Evolutionary conservation across 1,284 basidiomycete genomes (phyloP).

Genomic region (Tilletia setariae): DNA sequence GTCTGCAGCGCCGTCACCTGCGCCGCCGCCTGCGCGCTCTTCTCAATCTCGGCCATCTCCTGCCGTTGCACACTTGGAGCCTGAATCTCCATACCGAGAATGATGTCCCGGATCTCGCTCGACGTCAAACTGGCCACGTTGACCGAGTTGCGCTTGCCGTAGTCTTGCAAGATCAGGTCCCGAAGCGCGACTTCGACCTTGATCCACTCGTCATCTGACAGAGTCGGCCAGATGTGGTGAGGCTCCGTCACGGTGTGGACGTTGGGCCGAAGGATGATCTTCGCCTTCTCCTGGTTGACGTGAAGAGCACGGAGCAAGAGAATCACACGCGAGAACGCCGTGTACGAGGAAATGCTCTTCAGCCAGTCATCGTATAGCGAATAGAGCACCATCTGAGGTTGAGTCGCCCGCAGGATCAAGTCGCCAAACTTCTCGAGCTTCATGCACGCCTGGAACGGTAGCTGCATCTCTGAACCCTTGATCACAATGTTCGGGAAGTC

Average conservation of each 20-base stretch:
- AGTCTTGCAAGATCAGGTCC: constrained; percentile 67
- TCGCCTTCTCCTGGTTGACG: constrained; percentile 99
- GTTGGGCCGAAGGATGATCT: constrained; percentile 61
- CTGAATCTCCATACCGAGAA: constrained; percentile 76
- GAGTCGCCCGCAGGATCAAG: constrained; percentile 88
- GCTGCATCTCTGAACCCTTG: constrained; percentile 94
- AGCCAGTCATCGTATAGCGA: constrained; percentile 99
- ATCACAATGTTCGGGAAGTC: constrained; percentile 99
- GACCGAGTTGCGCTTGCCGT: constrained; percentile 97
- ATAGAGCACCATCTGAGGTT: constrained; percentile 99
- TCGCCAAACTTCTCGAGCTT: constrained; percentile 99
- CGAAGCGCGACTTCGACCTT: constrained; percentile 93
- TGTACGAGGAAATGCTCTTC: constrained; percentile 97
- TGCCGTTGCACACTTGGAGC: constrained; percentile 80
- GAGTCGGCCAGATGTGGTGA: constrained; percentile 93
- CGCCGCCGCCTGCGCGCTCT: constrained; percentile 80
- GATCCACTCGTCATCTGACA: constrained; percentile 97
- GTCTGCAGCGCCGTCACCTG: constrained; percentile 97
- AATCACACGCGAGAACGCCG: constrained; percentile 96
- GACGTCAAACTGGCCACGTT: constrained; percentile 96
- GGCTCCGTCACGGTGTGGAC: constrained; percentile 82
- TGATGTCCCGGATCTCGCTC: constrained; percentile 71
- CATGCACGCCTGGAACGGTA: constrained; percentile 99
- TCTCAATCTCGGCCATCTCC: constrained; percentile 99
- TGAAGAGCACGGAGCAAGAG: constrained; percentile 91